Evolutionary conservation across 192 early-diverging fungal species (phyloP), one percentile per base, ranked within the genome.

Genomic region (Backusella liffmaniae): DNA sequence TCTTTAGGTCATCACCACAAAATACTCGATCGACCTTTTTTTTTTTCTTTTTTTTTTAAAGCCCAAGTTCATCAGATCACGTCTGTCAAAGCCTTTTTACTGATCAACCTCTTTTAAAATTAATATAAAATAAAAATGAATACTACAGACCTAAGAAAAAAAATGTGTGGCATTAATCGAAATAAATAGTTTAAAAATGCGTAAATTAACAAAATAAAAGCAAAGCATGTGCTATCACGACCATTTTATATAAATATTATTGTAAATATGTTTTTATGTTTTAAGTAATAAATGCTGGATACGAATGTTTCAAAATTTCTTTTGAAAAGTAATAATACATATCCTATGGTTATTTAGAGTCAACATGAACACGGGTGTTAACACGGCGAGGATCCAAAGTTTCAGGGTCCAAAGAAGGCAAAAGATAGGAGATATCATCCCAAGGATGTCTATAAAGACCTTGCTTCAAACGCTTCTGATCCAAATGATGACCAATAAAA

Each of bases 381-480:
- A 82, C 75, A 73, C 81, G 77, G 29, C 77, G 77, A 71, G 81
- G 81, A 53, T 82, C 77, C 15, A 82, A 65, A 42, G 82, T 71
- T 73, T 87, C 83, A 35, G 80, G 77, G 8, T 84, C 84, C 34
- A 79, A 39, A 5, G 78, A 73, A 53, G 87, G 87, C 7, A 86
- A 80, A 26, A 96, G 80, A 83, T 96, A 97, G 67, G 92, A 94
- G 75, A 98, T 97, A 79, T 97, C 95, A 84, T 97, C 97, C 95
- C 94, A 97, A 56, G 96, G 96, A 86, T 97, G 96, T 80, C 96
- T 89, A 92, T 99, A 99, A 77, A 98, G 82, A 32, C 95, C 96
- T 85, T 98, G 96, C 91, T 99, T 99, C 80, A 99, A 89, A 30
- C 97, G 86, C 90, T 95, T 96, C 89, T 99, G 97, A 89, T 98